phyloP scores from a whole-genome alignment of 352 stramenopile species.

The Phytophthora boehmeriae region DNA sequence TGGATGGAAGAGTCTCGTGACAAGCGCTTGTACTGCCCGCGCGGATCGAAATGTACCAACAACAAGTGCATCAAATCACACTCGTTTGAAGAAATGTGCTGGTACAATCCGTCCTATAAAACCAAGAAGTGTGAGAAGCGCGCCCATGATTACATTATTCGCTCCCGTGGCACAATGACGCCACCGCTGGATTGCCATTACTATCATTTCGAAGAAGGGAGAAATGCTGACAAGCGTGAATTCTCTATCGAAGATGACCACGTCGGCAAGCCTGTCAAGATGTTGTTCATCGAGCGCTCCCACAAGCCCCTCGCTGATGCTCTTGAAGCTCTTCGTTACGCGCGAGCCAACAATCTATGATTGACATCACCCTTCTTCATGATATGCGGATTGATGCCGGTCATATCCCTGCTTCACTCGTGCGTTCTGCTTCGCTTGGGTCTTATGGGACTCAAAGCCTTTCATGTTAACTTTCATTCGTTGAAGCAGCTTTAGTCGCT shows the following conservation, averaged over 20 bases:
- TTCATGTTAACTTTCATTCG: too few species aligned
- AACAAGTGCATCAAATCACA: constrained; percentile 48
- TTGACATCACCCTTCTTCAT: neutral
- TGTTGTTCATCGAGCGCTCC: constrained; percentile 49
- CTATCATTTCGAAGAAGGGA: constrained; percentile 45
- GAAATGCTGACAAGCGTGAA: constrained; percentile 39
- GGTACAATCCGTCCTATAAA: constrained; percentile 57
- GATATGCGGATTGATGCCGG: too few species aligned
- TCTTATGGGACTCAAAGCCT: too few species aligned
- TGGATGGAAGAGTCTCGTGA: constrained; percentile 42
- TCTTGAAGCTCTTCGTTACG: constrained; percentile 36
- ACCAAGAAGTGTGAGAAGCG: constrained; percentile 45
- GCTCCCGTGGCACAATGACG: constrained; percentile 29
- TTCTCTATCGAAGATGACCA: constrained; percentile 42
- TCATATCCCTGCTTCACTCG: too few species aligned
- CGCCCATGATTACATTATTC: constrained; percentile 34
- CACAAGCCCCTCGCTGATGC: constrained; percentile 44
- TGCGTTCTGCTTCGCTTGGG: too few species aligned
- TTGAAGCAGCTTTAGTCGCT: too few species aligned
- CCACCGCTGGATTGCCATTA: constrained; percentile 39
- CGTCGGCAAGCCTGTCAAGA: constrained; percentile 40
- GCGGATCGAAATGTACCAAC: constrained; percentile 39
- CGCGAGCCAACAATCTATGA: constrained; percentile 30
- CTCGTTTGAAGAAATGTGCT: constrained; percentile 54
- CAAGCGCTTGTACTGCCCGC: constrained; percentile 39